These are phyloP conservation scores for Alternaria metachromatica DNA, from an alignment of 2,329 filamentous ascomycete genomes.

Conservation along the genomic window DNA sequence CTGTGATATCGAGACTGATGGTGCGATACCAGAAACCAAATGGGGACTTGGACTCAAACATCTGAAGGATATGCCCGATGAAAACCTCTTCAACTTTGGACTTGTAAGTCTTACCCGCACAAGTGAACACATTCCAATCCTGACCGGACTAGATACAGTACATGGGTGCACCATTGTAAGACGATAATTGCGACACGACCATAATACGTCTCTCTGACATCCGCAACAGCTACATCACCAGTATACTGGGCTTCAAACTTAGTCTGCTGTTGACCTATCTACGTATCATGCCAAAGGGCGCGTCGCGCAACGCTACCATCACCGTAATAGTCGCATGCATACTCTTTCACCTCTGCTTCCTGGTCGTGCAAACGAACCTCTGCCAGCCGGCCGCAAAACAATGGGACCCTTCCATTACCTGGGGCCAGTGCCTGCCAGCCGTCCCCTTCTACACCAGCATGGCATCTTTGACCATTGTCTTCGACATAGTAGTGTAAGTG, in stretches of 20 bases:
- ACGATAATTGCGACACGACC: not conserved
- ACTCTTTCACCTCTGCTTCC: slow-evolving; percentile 19
- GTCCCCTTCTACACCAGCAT: slow-evolving; percentile 24
- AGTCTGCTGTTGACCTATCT: slow-evolving; percentile 21
- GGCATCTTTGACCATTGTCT: slow-evolving; percentile 17
- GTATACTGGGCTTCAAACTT: slow-evolving; percentile 24
- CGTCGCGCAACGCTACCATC: slow-evolving; percentile 14
- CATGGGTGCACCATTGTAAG: slow-evolving; percentile 25
- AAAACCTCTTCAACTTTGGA: slow-evolving; percentile 23
- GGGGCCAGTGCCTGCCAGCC: slow-evolving; percentile 16
- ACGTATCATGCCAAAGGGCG: slow-evolving; percentile 22
- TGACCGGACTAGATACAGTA: slow-evolving; percentile 21
- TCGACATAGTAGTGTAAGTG: slow-evolving; percentile 19
- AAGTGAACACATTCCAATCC: not conserved
- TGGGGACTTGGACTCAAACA: slow-evolving; percentile 19
- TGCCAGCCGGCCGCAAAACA: slow-evolving; percentile 22
- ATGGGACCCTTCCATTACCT: slow-evolving; percentile 19
- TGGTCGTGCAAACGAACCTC: slow-evolving; percentile 18
- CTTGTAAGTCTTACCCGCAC: slow-evolving; percentile 1
- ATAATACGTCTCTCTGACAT: not conserved
- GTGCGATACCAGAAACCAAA: slow-evolving; percentile 12
- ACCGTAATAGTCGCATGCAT: slow-evolving; percentile 15
- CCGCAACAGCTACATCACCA: slow-evolving; percentile 16
- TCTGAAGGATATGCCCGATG: slow-evolving; percentile 14
- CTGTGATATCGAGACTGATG: not conserved